phyloP scores from a whole-genome alignment of 306 rosid species.

The Dryas drummondii region DNA sequence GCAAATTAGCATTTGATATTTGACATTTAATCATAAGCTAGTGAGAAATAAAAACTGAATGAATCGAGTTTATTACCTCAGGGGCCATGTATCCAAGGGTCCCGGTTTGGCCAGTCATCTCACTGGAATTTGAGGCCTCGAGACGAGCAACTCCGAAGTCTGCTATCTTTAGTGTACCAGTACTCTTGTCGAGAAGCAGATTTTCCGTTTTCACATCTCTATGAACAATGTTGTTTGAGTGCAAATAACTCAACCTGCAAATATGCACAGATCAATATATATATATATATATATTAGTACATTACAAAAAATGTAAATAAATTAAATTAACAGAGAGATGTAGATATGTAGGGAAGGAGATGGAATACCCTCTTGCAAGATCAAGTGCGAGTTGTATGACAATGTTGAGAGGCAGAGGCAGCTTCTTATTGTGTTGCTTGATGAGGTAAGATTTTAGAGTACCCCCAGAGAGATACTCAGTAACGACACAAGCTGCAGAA shows the following conservation, averaged over 20 bases:
- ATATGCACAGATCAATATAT: no score
- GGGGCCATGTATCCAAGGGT: conserved; percentile 20
- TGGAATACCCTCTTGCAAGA: neutral
- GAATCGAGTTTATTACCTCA: neutral
- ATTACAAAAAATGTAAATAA: no score
- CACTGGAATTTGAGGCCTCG: neutral
- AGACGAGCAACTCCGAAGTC: conserved; percentile 14
- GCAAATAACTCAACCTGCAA: neutral
- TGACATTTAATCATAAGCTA: no score
- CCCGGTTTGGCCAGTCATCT: conserved; percentile 23
- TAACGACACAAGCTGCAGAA: neutral
- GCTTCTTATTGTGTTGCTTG: neutral
- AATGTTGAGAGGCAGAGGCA: neutral
- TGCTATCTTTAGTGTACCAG: neutral
- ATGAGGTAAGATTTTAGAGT: conserved; percentile 1
- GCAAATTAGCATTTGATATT: neutral
- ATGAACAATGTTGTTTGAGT: conserved; percentile 14
- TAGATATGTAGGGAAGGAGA: neutral
- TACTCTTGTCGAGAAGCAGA: conserved; percentile 3
- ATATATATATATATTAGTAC: no score
- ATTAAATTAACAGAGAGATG: no score
- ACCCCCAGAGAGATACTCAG: conserved; percentile 9
- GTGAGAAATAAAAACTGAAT: no score
- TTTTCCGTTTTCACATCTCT: conserved; percentile 15
- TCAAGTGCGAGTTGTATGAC: neutral